These are phyloP conservation scores for Parachaetomium inaequale DNA, from an alignment of 495 filamentous ascomycete species.

Conservation along the genomic window DNA sequence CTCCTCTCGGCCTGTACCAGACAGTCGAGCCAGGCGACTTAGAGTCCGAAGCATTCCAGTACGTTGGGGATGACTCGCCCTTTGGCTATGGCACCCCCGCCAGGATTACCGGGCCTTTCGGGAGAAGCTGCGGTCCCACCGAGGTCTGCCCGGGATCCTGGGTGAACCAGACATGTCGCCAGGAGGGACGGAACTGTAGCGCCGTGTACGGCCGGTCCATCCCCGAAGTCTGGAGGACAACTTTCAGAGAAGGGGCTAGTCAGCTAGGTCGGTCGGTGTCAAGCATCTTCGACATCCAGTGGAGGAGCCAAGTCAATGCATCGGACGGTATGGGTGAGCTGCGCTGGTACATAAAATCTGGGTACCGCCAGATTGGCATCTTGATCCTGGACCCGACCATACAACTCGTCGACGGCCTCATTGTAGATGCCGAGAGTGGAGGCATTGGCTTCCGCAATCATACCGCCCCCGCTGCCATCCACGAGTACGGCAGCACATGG, in stretches of 20 bases:
- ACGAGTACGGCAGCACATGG: slow-evolving; percentile 36
- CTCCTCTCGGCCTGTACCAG: slow-evolving; percentile 13
- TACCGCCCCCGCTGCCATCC: slow-evolving; percentile 28
- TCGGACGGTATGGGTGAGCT: slow-evolving; percentile 6
- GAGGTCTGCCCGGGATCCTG: background rate
- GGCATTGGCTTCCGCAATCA: slow-evolving; percentile 50
- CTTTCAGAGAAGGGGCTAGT: slow-evolving; percentile 25
- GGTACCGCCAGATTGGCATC: slow-evolving; percentile 10
- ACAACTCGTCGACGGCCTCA: slow-evolving; percentile 40
- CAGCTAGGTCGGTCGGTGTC: slow-evolving; percentile 35
- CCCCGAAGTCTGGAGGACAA: slow-evolving; percentile 21
- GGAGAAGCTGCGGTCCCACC: background rate
- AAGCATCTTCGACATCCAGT: slow-evolving; percentile 43
- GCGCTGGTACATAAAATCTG: slow-evolving; percentile 15
- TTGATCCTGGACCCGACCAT: slow-evolving; percentile 30
- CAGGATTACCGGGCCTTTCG: background rate
- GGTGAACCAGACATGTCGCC: background rate
- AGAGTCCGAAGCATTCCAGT: slow-evolving; percentile 6
- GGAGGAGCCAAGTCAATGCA: slow-evolving; percentile 26
- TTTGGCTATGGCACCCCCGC: slow-evolving; percentile 4
- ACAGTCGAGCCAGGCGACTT: slow-evolving; percentile 1
- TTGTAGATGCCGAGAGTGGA: slow-evolving; percentile 42
- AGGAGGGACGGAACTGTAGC: slow-evolving; percentile 5
- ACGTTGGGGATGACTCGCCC: slow-evolving; percentile 1
- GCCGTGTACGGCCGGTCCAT: background rate